Evolutionary conservation across 1,284 basidiomycete species (phyloP), one percentile per base, ranked within the genome.

Genomic region (Cryptococcus sp.): DNA sequence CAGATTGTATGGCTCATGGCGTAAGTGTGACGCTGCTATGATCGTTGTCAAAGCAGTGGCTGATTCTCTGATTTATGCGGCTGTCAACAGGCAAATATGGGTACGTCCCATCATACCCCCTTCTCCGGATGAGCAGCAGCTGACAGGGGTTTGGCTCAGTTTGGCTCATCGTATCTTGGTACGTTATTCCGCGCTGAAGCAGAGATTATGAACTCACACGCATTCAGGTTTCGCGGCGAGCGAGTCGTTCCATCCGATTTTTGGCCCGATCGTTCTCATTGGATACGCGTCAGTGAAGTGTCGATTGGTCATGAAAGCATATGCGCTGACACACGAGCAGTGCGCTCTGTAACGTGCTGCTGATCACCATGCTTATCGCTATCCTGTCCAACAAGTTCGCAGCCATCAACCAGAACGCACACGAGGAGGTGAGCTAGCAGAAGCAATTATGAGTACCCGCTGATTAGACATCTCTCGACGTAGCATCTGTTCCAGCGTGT

Each of bases 401-500:
- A 4, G 81, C 83, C 50, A 91, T 94, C 65, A 87, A 88, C 74
- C 81, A 85, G 85, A 91, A 91, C 77, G 89, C 89, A 7, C 87
- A 66, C 90, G 60, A 61, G 23, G 63, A 93, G 82, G 88, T 88
- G 51, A 76, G 56, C 46, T 40, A 22, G 50, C 35, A 20, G 53
- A 49, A 16, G 56, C 13, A 47, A 45, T n/a, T 53, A 16, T 17
- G 23, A 40, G 47, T 5, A 38, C 23, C 56, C 17, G 31, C 23
- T 38, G 40, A 46, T 17, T 20, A 13, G 15, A 19, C 31, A 19
- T 20, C 19, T 6, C 16, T 11, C 44, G 10, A 11, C 20, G 45
- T 66, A 92, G 87, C 90, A 91, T 78, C 81, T 95, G 42, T 96
- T 91, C 78, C 91, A 95, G 77, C 88, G 85, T 69, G 86, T 91